Base-by-base conservation (phyloP, 1,139 yeast genomes). In the Yamadazyma taylorii region DNA sequence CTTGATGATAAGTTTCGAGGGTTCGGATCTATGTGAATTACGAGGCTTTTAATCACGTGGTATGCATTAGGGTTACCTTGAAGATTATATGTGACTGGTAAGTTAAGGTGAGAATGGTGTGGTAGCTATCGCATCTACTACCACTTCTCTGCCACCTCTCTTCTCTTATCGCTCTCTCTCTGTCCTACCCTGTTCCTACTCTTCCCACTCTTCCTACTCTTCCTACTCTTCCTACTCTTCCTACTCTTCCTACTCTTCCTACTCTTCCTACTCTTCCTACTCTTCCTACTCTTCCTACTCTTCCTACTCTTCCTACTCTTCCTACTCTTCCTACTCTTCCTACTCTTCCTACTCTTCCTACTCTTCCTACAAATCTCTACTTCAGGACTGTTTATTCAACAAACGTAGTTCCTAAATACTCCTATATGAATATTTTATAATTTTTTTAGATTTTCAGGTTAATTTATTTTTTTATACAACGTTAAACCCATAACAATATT, bases 341-440 rank as follows among this genome's bases (percentile, higher is more conserved):
- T 26, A 26, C 16, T 26, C 15, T 14, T 13, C 5, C 29, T 11
- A 26, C 26, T 12, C 15, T 26, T 26, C 15, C 29, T 24, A 24
- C 27, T 10, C 10, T 12, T 6, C 10, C 13, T 24, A 13, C 7
- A 5, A 8, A 13, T 26, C 29, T 26, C 15, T 17, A 27, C n/a
- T 12, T 12, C 6, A 19, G 32, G 32, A 29, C 16, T 59, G 72
- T 66, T 65, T 66, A 66, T 66, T 66, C 72, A 54, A 64, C 71
- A 66, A 66, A 66, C 72, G 54, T 58, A 49, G 63, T 24, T 39
- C 31, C 34, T 34, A 56, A 57, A 27, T 39, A 35, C 33, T 34
- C 56, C 58, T 55, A 58, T 56, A 59, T 56, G 46, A 47, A 39
- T 40, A 31, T 29, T 37, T 43, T 43, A 34, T 46, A 38, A 35